These are phyloP conservation scores for Cytospora paraplurivora DNA, from an alignment of 2,329 filamentous ascomycete species.

Conservation along the genomic window DNA sequence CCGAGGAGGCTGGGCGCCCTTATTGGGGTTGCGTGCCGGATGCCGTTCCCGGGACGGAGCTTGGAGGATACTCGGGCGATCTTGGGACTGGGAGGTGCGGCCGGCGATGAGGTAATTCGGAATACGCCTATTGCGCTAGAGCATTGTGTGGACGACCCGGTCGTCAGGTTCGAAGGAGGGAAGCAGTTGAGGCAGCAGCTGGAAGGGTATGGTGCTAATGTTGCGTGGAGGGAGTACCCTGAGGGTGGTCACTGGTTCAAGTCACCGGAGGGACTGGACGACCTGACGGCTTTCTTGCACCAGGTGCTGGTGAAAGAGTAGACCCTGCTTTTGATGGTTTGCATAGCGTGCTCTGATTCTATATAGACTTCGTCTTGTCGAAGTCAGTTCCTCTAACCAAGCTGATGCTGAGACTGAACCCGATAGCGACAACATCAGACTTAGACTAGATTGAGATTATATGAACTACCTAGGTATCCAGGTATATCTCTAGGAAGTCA, in stretches of 20 bases:
- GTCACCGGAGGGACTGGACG: constrained; percentile 46
- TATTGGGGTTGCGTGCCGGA: constrained; percentile 41
- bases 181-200: constrained; percentile 39
- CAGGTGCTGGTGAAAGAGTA: constrained; percentile 12
- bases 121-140: constrained; percentile 49
- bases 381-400: no score
- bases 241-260: constrained; percentile 49
- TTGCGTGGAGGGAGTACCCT: constrained; percentile 45
- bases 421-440: no score
- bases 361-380: no score
- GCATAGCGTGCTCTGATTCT: no score
- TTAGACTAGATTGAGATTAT: no score
- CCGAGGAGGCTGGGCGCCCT: constrained; percentile 38
- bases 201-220: constrained; percentile 39
- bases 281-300: constrained; percentile 41
- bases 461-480: no score
- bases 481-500: no score
- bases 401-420: no score
- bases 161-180: constrained; percentile 44
- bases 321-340: background rate
- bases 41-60: constrained; percentile 17
- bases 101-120: constrained; percentile 39
- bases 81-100: constrained; percentile 35
- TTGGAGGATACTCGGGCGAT: constrained; percentile 37
- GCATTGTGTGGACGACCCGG: constrained; percentile 48